Evolutionary conservation across 1,139 yeast genomes (phyloP).

Genomic region (Maudiozyma humilis): DNA sequence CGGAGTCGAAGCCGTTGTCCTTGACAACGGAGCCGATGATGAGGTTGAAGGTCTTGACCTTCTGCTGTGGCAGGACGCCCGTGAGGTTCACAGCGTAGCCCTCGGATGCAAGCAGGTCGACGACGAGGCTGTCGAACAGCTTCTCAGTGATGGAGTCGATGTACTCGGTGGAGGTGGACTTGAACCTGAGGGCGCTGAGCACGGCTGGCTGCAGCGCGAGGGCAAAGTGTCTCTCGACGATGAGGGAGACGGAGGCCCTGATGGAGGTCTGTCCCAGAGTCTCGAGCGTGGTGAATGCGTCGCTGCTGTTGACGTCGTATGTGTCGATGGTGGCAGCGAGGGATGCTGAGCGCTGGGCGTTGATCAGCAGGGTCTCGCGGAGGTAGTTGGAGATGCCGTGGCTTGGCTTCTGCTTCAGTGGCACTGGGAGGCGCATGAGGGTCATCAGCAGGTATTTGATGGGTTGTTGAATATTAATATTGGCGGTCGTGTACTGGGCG

Average conservation of each 20-base stretch:
- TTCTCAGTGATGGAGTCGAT: conserved; percentile 1
- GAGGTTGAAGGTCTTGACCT: conserved; percentile 38
- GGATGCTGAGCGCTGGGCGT: conserved; percentile 57
- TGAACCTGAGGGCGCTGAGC: conserved; percentile 45
- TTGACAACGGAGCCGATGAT: conserved; percentile 63
- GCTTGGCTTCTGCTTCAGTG: conserved; percentile 4
- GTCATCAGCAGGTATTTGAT: conserved; percentile 20
- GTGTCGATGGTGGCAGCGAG: conserved; percentile 30
- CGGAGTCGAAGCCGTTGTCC: conserved; percentile 70
- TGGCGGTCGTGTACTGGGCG: conserved; percentile 2
- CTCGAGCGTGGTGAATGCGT: conserved; percentile 35
- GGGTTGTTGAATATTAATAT: conserved; percentile 19
- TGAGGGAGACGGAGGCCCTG: conserved; percentile 46
- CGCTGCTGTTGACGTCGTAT: not conserved
- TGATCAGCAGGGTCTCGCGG: conserved; percentile 33
- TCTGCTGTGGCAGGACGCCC: conserved; percentile 10
- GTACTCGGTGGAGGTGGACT: conserved; percentile 32
- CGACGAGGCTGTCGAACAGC: conserved; percentile 7
- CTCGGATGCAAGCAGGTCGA: not conserved
- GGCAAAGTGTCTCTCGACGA: conserved; percentile 47
- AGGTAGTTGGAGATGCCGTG: conserved; percentile 9
- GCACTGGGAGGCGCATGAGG: conserved; percentile 5
- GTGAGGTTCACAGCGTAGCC: conserved; percentile 4
- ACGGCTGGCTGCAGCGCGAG: conserved; percentile 39
- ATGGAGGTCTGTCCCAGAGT: conserved; percentile 51